Evolutionary conservation across 2,329 filamentous ascomycete genomes (phyloP).

Genomic region (Curvularia hawaiiensis): DNA sequence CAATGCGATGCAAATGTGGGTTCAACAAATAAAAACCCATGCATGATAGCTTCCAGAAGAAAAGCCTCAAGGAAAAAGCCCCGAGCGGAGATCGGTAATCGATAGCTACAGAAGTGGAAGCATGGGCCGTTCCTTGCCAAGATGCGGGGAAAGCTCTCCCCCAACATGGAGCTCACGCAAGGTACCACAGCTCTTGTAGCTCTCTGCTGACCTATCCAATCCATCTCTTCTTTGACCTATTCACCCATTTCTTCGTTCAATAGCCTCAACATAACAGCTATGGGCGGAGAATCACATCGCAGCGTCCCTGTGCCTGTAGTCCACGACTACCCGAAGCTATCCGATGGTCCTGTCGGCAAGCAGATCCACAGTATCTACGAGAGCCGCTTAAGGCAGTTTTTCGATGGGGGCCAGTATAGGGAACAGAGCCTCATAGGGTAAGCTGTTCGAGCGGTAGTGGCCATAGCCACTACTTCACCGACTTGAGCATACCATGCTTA

Average conservation of each 20-base stretch:
- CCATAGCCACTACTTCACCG: not conserved
- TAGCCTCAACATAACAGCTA: conserved; percentile 19
- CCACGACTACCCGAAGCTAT: conserved; percentile 41
- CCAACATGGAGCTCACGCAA: conserved; percentile 28
- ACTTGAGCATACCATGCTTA: conserved; percentile 14
- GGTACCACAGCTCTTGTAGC: conserved; percentile 25
- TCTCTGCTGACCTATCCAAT: conserved; percentile 13
- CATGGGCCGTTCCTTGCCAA: conserved; percentile 17
- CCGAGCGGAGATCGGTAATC: conserved; percentile 14
- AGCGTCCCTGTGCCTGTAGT: conserved; percentile 30
- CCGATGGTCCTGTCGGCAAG: conserved; percentile 47
- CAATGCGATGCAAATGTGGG: not conserved
- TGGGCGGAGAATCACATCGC: conserved; percentile 46
- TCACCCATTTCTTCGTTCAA: not conserved
- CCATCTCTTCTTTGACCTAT: conserved; percentile 7
- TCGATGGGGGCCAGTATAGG: conserved; percentile 71
- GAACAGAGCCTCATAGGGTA: conserved; percentile 75
- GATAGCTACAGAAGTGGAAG: conserved; percentile 11
- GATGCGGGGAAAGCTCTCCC: conserved; percentile 36
- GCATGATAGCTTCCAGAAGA: not conserved
- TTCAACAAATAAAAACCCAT: not conserved
- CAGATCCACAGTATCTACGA: conserved; percentile 82
- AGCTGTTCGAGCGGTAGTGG: conserved; percentile 31
- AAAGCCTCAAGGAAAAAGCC: not conserved
- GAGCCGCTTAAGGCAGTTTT: conserved; percentile 82